Percentiles rank a stretch among this genome's conserved stretches.
Conservation (phyloP, 805 yeast genomes). For the Candida namnaoensis region DNA sequence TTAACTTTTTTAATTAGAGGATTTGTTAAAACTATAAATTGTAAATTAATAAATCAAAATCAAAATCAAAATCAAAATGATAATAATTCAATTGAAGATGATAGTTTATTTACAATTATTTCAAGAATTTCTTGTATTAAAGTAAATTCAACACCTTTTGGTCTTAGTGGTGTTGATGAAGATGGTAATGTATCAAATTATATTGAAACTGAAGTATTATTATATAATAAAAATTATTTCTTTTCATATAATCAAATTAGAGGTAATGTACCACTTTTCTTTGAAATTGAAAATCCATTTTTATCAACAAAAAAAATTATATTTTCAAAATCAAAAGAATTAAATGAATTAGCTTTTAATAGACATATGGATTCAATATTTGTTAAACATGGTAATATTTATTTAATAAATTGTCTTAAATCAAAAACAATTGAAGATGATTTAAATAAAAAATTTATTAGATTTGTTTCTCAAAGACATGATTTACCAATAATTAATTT, state of each 20-base stretch:
- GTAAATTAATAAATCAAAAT: constrained; percentile 9
- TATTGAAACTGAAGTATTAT: constrained; percentile 81
- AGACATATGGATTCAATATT: constrained; percentile 68
- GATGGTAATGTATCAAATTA: constrained; percentile 89
- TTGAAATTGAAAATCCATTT: constrained; percentile 78
- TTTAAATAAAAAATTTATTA: constrained; percentile 50
- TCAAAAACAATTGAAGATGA: constrained; percentile 68
- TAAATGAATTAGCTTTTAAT: constrained; percentile 81
- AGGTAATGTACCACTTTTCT: constrained; percentile 90
- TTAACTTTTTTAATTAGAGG: constrained; percentile 85
- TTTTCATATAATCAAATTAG: constrained; percentile 78
- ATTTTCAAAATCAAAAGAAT: constrained; percentile 71
- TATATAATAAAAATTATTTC: constrained; percentile 37
- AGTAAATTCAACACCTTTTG: constrained; percentile 61
- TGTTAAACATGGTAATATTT: constrained; percentile 76
- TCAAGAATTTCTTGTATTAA: constrained; percentile 87
- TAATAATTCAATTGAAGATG: constrained; percentile 5
- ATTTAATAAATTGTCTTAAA: constrained; percentile 64
- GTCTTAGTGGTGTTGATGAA: constrained; percentile 84
- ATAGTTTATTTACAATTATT: constrained; percentile 55
- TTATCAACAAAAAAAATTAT: constrained; percentile 74
- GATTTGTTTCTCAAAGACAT: constrained; percentile 34
- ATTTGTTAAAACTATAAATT: constrained; percentile 64
- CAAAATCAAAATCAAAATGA: constrained; percentile 2
- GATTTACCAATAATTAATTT: constrained; percentile 26